These are phyloP conservation scores for Plicaturopsis crispa DNA, from an alignment of 768 basidiomycete genomes.

Conservation along the genomic window DNA sequence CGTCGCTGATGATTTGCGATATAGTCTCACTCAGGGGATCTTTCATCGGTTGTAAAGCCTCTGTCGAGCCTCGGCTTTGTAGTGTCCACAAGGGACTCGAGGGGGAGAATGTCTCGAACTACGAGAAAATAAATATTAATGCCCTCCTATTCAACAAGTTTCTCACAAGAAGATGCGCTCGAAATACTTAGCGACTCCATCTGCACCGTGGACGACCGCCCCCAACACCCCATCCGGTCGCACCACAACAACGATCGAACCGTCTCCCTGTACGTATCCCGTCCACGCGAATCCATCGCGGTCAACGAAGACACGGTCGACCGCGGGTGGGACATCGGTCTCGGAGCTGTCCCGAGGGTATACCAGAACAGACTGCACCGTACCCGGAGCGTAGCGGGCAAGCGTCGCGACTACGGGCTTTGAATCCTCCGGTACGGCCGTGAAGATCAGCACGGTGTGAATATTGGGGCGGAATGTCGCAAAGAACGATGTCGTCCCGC, in stretches of 20 bases:
- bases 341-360: not conserved
- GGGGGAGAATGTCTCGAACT: too few relatives aligned
- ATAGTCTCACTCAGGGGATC: too few relatives aligned
- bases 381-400: not conserved
- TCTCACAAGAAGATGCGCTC: not conserved
- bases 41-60: too few relatives aligned
- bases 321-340: not conserved
- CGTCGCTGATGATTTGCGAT: too few relatives aligned
- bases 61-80: too few relatives aligned
- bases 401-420: not conserved
- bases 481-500: not conserved
- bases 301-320: not conserved
- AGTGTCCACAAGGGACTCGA: too few relatives aligned
- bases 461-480: too few relatives aligned
- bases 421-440: slow-evolving; percentile 7
- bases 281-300: not conserved
- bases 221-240: not conserved
- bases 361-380: not conserved
- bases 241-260: not conserved
- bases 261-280: not conserved
- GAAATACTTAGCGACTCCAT: not conserved
- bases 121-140: too few relatives aligned
- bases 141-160: too few relatives aligned
- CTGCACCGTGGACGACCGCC: not conserved
- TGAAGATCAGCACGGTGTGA: not conserved